Conservation (phyloP, 2,329 filamentous ascomycete genomes). For the Talaromyces piceae region DNA sequence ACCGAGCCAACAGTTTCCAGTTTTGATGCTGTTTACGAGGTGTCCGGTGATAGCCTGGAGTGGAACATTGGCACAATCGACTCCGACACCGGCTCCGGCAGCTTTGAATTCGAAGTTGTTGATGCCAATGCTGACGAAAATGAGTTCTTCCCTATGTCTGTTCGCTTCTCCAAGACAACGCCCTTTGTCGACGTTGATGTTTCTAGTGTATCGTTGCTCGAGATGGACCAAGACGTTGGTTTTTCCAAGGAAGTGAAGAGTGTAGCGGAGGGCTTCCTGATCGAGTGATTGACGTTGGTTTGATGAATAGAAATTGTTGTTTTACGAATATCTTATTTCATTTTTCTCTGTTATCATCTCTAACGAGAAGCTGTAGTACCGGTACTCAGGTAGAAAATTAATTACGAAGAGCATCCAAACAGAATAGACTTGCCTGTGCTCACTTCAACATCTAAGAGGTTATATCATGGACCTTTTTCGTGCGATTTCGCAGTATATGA, state of each 20-base stretch:
- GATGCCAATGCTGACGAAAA: slow-evolving; percentile 77
- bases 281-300: slow-evolving; percentile 27
- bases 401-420: background rate
- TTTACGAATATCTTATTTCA: background rate
- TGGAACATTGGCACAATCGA: slow-evolving; percentile 88
- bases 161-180: slow-evolving; percentile 76
- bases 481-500: too few relatives aligned
- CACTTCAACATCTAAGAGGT: too few relatives aligned
- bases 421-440: too few relatives aligned
- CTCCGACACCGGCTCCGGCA: slow-evolving; percentile 71
- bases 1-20: slow-evolving; percentile 83
- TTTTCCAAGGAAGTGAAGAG: slow-evolving; percentile 42
- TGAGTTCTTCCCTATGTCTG: slow-evolving; percentile 96
- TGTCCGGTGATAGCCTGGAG: slow-evolving; percentile 84
- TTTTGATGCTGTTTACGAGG: slow-evolving; percentile 90
- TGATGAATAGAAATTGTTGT: background rate
- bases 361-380: slow-evolving; percentile 13
- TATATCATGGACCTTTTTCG: too few relatives aligned
- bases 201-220: slow-evolving; percentile 34
- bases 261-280: slow-evolving; percentile 37
- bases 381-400: background rate
- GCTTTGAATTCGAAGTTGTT: slow-evolving; percentile 92
- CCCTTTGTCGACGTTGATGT: slow-evolving; percentile 94
- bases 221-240: slow-evolving; percentile 37
- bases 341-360: background rate